phyloP scores from a whole-genome alignment of 257 asterid genomes.

The Petunia secreta region DNA sequence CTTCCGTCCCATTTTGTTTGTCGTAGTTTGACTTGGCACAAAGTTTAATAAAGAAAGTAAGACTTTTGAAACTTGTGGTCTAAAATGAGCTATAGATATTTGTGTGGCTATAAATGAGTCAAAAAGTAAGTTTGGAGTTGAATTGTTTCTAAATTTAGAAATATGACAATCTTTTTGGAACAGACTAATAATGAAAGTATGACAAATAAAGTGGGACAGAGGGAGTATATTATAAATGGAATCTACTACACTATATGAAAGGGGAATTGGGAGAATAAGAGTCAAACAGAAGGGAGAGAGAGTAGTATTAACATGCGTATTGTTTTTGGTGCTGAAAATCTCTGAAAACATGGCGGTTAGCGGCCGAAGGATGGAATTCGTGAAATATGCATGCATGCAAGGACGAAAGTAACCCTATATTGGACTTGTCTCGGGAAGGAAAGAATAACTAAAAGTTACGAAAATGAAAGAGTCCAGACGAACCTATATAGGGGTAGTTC shows the following conservation, averaged over 20 bases:
- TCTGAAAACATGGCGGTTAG: conserved; percentile 86
- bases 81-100: too few relatives aligned
- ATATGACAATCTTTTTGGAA: too few relatives aligned
- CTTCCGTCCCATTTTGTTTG: too few relatives aligned
- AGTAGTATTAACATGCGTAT: conserved; percentile 68
- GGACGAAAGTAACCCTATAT: conserved; percentile 60
- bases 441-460: conserved; percentile 33
- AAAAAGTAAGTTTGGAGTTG: too few relatives aligned
- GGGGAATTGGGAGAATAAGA: conserved; percentile 3
- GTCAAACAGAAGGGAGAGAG: background rate
- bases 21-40: too few relatives aligned
- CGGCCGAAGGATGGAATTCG: conserved; percentile 52
- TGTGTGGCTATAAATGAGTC: too few relatives aligned
- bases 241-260: background rate
- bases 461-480: conserved; percentile 26
- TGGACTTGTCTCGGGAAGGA: conserved; percentile 66
- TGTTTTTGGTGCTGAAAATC: conserved; percentile 80
- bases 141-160: too few relatives aligned
- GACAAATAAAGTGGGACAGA: too few relatives aligned
- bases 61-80: too few relatives aligned
- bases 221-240: too few relatives aligned
- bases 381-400: conserved; percentile 43
- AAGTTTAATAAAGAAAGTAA: too few relatives aligned
- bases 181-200: too few relatives aligned
- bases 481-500: conserved; percentile 45